A percentile compares a stretch with the other conserved stretches of the same genome.
Evolutionary conservation across 2,329 filamentous ascomycete species (phyloP).

Genomic region (Trichophyton simii): DNA sequence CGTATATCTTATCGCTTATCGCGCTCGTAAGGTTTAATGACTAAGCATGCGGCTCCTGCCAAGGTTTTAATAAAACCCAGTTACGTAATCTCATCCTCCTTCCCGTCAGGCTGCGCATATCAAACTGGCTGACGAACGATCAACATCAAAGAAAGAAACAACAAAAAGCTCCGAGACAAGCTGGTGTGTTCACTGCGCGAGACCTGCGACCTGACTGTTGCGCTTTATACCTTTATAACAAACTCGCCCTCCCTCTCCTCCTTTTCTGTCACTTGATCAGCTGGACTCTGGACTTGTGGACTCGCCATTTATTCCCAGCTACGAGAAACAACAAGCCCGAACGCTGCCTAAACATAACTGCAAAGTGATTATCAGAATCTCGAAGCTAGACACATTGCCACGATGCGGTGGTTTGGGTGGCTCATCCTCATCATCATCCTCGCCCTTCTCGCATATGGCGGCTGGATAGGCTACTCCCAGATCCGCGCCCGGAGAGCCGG

Average conservation of each 20-base stretch:
- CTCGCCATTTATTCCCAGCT: neutral
- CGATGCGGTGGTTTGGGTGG: conserved; percentile 41
- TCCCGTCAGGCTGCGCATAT: neutral
- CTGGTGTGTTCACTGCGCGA: neutral
- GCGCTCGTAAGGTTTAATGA: neutral
- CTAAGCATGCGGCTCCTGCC: conserved; percentile 2
- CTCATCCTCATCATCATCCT: conserved; percentile 43
- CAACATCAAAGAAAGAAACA: no score
- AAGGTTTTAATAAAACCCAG: neutral
- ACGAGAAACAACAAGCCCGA: no score
- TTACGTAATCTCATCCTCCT: neutral
- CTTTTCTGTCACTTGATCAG: neutral
- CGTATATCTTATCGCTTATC: no score
- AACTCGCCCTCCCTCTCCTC: no score
- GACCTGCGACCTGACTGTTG: neutral
- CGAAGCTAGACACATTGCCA: neutral
- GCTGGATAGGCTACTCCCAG: conserved; percentile 60
- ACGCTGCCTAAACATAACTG: no score
- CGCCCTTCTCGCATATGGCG: conserved; percentile 45
- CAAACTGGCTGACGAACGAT: no score
- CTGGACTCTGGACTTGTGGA: neutral
- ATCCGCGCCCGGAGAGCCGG: conserved; percentile 61
- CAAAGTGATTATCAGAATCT: neutral
- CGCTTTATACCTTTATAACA: neutral
- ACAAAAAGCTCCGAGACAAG: neutral